A percentile compares a stretch with the other conserved stretches of the same genome.
Evolutionary conservation across 139 green algal species (phyloP).

Genomic region (Deuterostichococcus epilithicus): DNA sequence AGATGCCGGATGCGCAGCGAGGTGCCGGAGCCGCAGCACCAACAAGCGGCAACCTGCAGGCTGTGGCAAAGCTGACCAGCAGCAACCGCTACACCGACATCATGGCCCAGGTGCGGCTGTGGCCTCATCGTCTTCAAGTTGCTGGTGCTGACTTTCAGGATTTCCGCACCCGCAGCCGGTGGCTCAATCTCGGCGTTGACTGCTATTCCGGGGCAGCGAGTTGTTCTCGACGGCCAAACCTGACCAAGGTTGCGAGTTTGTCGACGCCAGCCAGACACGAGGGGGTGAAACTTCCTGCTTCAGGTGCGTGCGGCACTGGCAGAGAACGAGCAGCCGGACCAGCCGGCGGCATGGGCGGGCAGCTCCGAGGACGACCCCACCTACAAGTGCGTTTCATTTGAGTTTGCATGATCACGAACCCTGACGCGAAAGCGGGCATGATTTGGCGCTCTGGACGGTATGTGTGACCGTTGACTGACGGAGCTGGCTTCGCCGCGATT

Average conservation of each 20-base stretch:
- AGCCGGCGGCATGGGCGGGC: slow-evolving; percentile 25
- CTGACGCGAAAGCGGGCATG: no score
- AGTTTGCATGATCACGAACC: neutral
- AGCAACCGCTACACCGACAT: slow-evolving; percentile 47
- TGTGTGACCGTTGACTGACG: no score
- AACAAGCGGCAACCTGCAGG: slow-evolving; percentile 47
- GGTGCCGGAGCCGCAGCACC: slow-evolving; percentile 67
- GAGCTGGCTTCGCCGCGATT: no score
- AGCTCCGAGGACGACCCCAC: slow-evolving; percentile 67
- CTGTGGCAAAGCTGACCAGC: slow-evolving; percentile 62
- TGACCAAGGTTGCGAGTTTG: no score
- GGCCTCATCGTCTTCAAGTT: neutral
- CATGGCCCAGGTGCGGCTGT: slow-evolving; percentile 31
- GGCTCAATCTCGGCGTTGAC: no score
- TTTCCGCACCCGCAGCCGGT: no score
- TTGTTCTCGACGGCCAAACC: no score
- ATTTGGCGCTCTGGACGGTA: no score
- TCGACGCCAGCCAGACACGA: no score
- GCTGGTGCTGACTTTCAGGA: no score
- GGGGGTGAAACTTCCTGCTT: no score
- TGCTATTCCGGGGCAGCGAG: no score
- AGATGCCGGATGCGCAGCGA: slow-evolving; percentile 39
- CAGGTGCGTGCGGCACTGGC: slow-evolving; percentile 31
- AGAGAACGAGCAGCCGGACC: slow-evolving; percentile 1
- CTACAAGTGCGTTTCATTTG: slow-evolving; percentile 56